Percentiles rank a stretch among this genome's conserved stretches.
Conservation (phyloP, 2,329 filamentous ascomycete species). For the Shiraia bambusicola region DNA sequence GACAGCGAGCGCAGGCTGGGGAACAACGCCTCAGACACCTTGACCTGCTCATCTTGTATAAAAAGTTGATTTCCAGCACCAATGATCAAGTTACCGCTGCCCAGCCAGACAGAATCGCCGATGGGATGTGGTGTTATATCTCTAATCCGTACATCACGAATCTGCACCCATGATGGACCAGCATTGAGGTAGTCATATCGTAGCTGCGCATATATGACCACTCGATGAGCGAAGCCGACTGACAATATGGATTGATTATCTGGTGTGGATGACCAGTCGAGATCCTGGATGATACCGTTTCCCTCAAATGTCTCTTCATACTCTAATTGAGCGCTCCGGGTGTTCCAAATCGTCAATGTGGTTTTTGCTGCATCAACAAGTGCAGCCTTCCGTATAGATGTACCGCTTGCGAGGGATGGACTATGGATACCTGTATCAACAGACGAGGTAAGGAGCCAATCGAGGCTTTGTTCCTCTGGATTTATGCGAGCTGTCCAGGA, state of each 20-base stretch:
- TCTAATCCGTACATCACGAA: conserved; percentile 78
- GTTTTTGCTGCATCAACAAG: conserved; percentile 74
- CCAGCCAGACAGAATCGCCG: conserved; percentile 89
- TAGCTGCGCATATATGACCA: conserved; percentile 80
- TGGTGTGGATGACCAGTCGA: conserved; percentile 92
- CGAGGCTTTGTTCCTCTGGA: conserved; percentile 59
- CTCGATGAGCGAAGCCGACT: conserved; percentile 86
- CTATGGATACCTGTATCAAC: conserved; percentile 75
- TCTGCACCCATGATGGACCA: conserved; percentile 83
- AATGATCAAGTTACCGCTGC: conserved; percentile 80
- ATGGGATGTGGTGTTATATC: conserved; percentile 86
- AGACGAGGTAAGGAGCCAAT: conserved; percentile 80
- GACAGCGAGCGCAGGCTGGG: conserved; percentile 56
- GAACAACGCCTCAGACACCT: conserved; percentile 62
- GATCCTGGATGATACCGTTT: conserved; percentile 75
- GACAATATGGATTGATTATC: conserved; percentile 86
- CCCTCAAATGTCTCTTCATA: conserved; percentile 73
- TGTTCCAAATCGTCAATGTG: conserved; percentile 87
- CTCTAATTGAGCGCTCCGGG: conserved; percentile 76
- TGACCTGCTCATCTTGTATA: conserved; percentile 75
- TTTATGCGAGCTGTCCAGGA: conserved; percentile 85
- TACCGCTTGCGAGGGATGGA: conserved; percentile 79
- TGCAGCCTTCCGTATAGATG: conserved; percentile 82
- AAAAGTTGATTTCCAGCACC: conserved; percentile 91
- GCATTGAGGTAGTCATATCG: conserved; percentile 89